phyloP scores from a whole-genome alignment of 495 filamentous ascomycete species.

The Neurospora sp. region DNA sequence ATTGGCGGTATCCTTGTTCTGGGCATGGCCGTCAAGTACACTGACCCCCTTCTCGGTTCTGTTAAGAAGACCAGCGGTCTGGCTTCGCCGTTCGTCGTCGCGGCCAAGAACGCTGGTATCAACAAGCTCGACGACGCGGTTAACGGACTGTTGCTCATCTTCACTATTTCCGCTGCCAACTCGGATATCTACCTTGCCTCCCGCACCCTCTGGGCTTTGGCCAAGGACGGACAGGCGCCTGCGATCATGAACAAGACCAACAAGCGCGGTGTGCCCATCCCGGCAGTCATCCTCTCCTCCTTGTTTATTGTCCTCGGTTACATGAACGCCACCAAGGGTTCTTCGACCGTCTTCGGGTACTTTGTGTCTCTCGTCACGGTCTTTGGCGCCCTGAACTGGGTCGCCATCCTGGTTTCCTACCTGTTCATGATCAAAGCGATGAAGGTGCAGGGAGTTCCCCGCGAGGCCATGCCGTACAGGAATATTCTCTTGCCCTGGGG shows the following conservation, averaged over 20 bases:
- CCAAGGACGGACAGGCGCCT: constrained; percentile 67
- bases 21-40: constrained; percentile 55
- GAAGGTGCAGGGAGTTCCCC: constrained; percentile 57
- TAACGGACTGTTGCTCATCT: constrained; percentile 71
- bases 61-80: constrained; percentile 38
- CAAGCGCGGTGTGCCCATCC: constrained; percentile 63
- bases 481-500: constrained; percentile 62
- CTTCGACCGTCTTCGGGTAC: constrained; percentile 64
- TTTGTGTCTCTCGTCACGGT: constrained; percentile 79
- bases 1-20: constrained; percentile 59
- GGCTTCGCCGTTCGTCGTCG: constrained; percentile 58
- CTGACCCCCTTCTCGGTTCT: constrained; percentile 49
- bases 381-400: constrained; percentile 74
- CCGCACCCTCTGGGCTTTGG: constrained; percentile 70
- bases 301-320: constrained; percentile 60
- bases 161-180: constrained; percentile 72
- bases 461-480: constrained; percentile 56
- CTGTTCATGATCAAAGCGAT: constrained; percentile 70
- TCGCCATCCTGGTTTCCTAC: constrained; percentile 74
- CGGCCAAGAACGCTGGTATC: constrained; percentile 52
- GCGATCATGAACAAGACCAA: constrained; percentile 60
- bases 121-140: constrained; percentile 58
- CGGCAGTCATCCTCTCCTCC: constrained; percentile 51
- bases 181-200: constrained; percentile 75
- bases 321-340: constrained; percentile 63